Base-by-base conservation (phyloP, 1,284 basidiomycete genomes). In the Rhizopogon parksii region DNA sequence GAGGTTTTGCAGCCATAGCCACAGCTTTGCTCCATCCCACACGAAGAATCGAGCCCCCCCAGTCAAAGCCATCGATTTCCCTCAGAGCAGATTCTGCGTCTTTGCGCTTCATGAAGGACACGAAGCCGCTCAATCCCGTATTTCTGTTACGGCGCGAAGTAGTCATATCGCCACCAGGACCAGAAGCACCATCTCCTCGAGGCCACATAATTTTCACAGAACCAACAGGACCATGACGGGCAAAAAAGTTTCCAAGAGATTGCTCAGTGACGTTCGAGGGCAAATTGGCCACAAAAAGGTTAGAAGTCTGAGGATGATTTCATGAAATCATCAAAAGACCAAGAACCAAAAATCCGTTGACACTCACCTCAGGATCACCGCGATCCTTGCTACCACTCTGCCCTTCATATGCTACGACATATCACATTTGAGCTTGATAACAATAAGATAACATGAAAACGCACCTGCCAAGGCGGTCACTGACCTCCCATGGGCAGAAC, bases 21-120 rank as follows among this genome's bases (percentile, higher is more conserved):
- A 98, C 90, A 2, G 91, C 87, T 67, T 97, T 98, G 60, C 94
- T 95, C 95, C 95, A 99, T 15, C 92, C 91, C 12, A 95, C 87
- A 24, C 89, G 79, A 15, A 99, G 70, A 21, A 89, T 67, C 36
- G 77, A 86, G 0, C 92, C 94, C 52, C 88, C 89, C 94, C 94
- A 98, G 46, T 93, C 88, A 53, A 85, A 84, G 0, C 94, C 94
- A 60, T 98, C 95, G 46, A 90, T 79, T 61, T 95, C 86, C 19
- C 85, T 82, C 15, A 95, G 74, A 2, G 94, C 95, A 35, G 69
- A 72, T 64, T 98, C 94, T 2, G 96, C 95, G 61, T 95, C 92
- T 53, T 79, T 79, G 34, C 95, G 80, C 55, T 83, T 88, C 92
- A 98, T 96, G 69, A 86, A 99, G 0, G 93, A 90, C 3, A 99